Evolutionary conservation across 805 yeast species (phyloP).

Genomic region (Nakazawaea sp.): DNA sequence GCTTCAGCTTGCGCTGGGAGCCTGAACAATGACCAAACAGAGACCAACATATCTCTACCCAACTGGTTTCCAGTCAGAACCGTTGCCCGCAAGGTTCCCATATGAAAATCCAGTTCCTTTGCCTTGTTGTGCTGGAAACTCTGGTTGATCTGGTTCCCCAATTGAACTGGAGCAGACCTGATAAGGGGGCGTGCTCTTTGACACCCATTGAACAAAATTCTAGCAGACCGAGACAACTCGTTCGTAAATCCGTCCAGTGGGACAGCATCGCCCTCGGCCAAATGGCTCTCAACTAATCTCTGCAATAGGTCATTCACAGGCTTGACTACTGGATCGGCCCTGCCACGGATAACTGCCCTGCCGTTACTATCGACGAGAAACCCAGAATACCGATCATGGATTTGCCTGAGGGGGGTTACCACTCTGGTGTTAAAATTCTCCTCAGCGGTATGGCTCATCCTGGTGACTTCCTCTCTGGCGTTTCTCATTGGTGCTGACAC

Average conservation of each 20-base stretch:
- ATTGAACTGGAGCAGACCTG: slow-evolving; percentile 27
- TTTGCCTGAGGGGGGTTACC: slow-evolving; percentile 41
- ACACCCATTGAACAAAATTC: slow-evolving; percentile 32
- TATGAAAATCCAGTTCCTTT: slow-evolving; percentile 28
- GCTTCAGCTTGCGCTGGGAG: no score
- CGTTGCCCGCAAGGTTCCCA: slow-evolving; percentile 24
- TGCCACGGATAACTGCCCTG: slow-evolving; percentile 55
- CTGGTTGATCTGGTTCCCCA: slow-evolving; percentile 26
- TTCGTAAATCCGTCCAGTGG: slow-evolving; percentile 39
- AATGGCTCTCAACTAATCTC: slow-evolving; percentile 31
- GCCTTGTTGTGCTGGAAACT: slow-evolving; percentile 33
- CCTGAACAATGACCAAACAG: background rate
- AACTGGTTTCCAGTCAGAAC: slow-evolving; percentile 22
- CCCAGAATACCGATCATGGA: slow-evolving; percentile 42
- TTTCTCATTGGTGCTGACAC: slow-evolving; percentile 45
- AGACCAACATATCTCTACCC: slow-evolving; percentile 3
- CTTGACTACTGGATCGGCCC: slow-evolving; percentile 52
- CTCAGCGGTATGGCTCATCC: slow-evolving; percentile 25
- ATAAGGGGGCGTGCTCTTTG: slow-evolving; percentile 29
- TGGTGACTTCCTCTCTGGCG: slow-evolving; percentile 27
- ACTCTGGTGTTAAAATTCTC: slow-evolving; percentile 25
- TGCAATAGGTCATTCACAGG: slow-evolving; percentile 56
- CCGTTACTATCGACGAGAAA: slow-evolving; percentile 49
- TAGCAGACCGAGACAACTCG: slow-evolving; percentile 49
- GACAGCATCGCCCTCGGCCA: slow-evolving; percentile 39